These are phyloP conservation scores for Pontederia paniculata DNA, from an alignment of 176 grass and related monocot species.

Conservation along the genomic window DNA sequence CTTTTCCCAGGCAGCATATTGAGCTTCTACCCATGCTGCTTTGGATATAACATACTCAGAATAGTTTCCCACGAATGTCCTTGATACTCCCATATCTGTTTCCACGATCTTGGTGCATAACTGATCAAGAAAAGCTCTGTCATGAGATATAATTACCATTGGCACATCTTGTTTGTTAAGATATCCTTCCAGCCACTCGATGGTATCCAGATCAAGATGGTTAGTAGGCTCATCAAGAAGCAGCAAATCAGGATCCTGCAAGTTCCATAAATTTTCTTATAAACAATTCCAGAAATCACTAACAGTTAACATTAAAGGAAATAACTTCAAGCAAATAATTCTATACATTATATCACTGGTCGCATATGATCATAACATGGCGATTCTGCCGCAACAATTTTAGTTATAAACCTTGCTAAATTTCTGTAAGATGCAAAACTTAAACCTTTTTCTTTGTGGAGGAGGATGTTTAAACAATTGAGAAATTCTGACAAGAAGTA, in stretches of 20 bases:
- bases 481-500: too few species aligned
- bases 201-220: constrained; percentile 88
- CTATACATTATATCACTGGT: too few species aligned
- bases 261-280: neutral
- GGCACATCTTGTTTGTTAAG: constrained; percentile 75
- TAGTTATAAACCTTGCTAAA: too few species aligned
- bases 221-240: constrained; percentile 96
- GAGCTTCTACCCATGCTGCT: constrained; percentile 57
- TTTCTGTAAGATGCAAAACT: too few species aligned
- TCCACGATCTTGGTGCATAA: constrained; percentile 87
- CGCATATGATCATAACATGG: too few species aligned
- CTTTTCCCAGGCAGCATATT: constrained; percentile 84
- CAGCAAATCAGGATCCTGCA: constrained; percentile 90
- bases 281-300: neutral
- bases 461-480: too few species aligned
- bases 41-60: constrained; percentile 76
- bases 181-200: constrained; percentile 93
- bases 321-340: neutral
- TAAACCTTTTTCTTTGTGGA: too few species aligned
- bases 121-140: constrained; percentile 90
- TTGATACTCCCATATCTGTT: constrained; percentile 91
- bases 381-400: too few species aligned
- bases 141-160: constrained; percentile 98
- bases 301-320: neutral
- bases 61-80: constrained; percentile 83